phyloP scores from a whole-genome alignment of 495 filamentous ascomycete genomes.

The Lichina pygmaea region DNA sequence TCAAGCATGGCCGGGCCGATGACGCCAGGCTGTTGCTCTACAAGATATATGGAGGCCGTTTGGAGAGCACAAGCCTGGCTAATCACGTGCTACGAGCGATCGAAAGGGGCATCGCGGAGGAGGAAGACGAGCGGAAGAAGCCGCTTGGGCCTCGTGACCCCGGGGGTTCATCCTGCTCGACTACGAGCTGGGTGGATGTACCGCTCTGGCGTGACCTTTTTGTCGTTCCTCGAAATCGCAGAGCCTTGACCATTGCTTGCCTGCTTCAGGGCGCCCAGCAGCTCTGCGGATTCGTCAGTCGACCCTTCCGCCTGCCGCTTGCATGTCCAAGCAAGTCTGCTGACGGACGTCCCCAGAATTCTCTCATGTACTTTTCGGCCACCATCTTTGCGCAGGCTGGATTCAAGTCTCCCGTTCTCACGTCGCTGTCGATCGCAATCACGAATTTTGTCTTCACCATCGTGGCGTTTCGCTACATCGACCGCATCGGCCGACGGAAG shows the following conservation, averaged over 20 bases:
- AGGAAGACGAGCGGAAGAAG: slow-evolving; percentile 22
- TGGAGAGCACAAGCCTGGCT: slow-evolving; percentile 18
- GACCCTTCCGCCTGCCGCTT: not conserved
- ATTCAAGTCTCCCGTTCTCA: slow-evolving; percentile 39
- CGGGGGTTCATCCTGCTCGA: not conserved
- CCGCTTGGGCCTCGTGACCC: slow-evolving; percentile 3
- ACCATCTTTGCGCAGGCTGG: slow-evolving; percentile 65
- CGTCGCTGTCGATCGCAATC: slow-evolving; percentile 35
- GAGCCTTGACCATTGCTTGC: slow-evolving; percentile 62
- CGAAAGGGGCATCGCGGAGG: slow-evolving; percentile 39
- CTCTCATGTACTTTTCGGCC: slow-evolving; percentile 80
- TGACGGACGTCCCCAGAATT: slow-evolving; percentile 11
- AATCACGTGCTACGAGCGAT: slow-evolving; percentile 33
- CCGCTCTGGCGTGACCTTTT: slow-evolving; percentile 20
- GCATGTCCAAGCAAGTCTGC: slow-evolving; percentile 22
- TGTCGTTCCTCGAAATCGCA: slow-evolving; percentile 32
- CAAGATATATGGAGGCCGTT: slow-evolving; percentile 31
- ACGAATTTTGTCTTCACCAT: slow-evolving; percentile 70
- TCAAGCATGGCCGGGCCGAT: slow-evolving; percentile 30
- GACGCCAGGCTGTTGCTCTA: slow-evolving; percentile 34
- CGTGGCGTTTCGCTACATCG: slow-evolving; percentile 49
- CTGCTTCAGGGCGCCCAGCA: slow-evolving; percentile 75
- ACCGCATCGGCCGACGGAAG: slow-evolving; percentile 51
- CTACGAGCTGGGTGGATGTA: slow-evolving; percentile 4
- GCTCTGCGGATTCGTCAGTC: slow-evolving; percentile 49